phyloP scores from a whole-genome alignment of 2,329 filamentous ascomycete species.

The Macrophomina phaseolina region DNA sequence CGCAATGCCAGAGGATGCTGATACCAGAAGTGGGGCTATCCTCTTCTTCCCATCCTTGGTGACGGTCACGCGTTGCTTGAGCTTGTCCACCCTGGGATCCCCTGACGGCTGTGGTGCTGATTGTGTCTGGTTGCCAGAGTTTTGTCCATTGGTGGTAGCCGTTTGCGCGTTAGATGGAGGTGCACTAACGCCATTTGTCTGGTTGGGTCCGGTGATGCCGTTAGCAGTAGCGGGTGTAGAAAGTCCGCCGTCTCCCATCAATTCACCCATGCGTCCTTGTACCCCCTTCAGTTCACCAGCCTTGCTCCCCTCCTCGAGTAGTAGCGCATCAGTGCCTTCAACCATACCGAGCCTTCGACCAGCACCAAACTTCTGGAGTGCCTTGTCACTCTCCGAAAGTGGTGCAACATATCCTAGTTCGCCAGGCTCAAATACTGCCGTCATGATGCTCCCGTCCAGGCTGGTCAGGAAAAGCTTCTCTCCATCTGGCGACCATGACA shows the following conservation, averaged over 20 bases:
- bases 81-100: conserved; percentile 67
- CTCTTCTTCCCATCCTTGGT: conserved; percentile 98
- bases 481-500: conserved; percentile 93
- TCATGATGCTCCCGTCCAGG: conserved; percentile 86
- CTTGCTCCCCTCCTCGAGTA: conserved; percentile 90
- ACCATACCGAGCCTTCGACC: conserved; percentile 88
- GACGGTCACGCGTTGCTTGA: conserved; percentile 92
- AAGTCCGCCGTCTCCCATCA: conserved; percentile 78
- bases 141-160: conserved; percentile 53
- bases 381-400: conserved; percentile 88
- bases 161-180: conserved; percentile 33
- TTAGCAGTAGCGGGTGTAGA: conserved; percentile 59
- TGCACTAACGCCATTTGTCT: conserved; percentile 52
- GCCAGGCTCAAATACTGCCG: conserved; percentile 79
- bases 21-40: conserved; percentile 86
- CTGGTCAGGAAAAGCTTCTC: conserved; percentile 85
- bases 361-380: conserved; percentile 88
- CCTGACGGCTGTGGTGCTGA: conserved; percentile 39
- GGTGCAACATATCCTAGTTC: conserved; percentile 90
- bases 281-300: conserved; percentile 87
- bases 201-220: conserved; percentile 46
- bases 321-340: conserved; percentile 87
- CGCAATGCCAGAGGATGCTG: conserved; percentile 82
- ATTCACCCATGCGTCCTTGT: conserved; percentile 94
- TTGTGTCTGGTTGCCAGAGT: conserved; percentile 44